These are phyloP conservation scores for Tulasnella sp. DNA, from an alignment of 768 basidiomycete species.

Conservation along the genomic window DNA sequence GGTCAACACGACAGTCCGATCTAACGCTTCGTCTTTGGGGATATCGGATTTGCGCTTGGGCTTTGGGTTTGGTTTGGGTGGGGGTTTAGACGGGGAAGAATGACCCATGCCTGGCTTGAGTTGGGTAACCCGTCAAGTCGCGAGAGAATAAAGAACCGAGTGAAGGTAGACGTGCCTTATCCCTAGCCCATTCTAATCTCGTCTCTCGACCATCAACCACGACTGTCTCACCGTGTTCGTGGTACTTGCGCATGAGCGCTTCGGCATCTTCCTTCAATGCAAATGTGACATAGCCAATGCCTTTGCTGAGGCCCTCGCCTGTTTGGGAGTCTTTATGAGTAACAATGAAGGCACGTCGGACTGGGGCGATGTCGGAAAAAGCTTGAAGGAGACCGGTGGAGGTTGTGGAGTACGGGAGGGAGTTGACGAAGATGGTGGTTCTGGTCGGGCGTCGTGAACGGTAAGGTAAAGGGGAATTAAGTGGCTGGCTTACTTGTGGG, in stretches of 20 bases:
- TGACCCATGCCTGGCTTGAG: neutral
- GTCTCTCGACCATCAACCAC: slow-evolving; percentile 53
- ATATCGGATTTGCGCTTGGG: neutral
- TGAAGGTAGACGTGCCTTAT: slow-evolving; percentile 40
- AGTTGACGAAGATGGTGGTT: slow-evolving; percentile 64
- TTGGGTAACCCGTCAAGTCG: neutral
- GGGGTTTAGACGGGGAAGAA: neutral
- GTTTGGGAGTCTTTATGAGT: slow-evolving; percentile 57
- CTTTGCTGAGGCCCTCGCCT: slow-evolving; percentile 45
- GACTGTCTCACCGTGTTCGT: slow-evolving; percentile 52
- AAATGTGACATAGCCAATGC: slow-evolving; percentile 94
- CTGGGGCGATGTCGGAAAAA: slow-evolving; percentile 92
- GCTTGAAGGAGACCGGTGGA: slow-evolving; percentile 82
- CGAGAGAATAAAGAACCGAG: neutral
- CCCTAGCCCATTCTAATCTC: slow-evolving; percentile 68
- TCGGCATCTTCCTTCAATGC: slow-evolving; percentile 82
- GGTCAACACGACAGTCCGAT: slow-evolving; percentile 66
- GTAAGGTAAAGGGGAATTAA: neutral
- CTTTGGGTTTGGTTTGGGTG: neutral
- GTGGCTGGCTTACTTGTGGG: neutral
- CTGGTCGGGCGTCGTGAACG: neutral
- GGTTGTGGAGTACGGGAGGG: slow-evolving; percentile 82
- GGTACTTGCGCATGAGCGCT: slow-evolving; percentile 2
- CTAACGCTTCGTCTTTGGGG: slow-evolving; percentile 57
- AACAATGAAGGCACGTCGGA: slow-evolving; percentile 88